These are phyloP conservation scores for Solanum peruvianum DNA, from an alignment of 257 asterid genomes.

Conservation along the genomic window DNA sequence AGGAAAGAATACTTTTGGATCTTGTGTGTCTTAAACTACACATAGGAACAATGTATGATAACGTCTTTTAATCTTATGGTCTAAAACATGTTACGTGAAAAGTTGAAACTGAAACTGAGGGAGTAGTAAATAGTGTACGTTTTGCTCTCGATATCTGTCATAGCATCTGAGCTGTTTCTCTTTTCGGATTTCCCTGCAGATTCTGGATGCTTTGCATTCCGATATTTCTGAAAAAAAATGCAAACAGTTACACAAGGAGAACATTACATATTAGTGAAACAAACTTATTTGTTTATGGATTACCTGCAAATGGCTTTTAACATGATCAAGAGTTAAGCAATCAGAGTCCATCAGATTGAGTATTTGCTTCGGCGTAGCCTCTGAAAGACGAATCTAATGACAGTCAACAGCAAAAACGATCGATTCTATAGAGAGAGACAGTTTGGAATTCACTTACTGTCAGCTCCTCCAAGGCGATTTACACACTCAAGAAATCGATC, in stretches of 20 bases:
- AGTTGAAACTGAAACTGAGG: not conserved
- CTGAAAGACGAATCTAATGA: constrained; percentile 19
- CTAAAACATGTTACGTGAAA: not conserved
- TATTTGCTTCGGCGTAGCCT: constrained; percentile 91
- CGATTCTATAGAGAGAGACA: not conserved
- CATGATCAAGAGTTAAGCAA: constrained; percentile 81
- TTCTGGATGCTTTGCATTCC: constrained; percentile 66
- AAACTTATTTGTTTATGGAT: too few species aligned
- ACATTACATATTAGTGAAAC: not conserved
- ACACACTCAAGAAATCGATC: constrained; percentile 75
- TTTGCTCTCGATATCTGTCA: constrained; percentile 29
- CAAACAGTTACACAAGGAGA: not conserved
- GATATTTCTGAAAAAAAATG: constrained; percentile 37
- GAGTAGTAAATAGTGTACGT: constrained; percentile 12
- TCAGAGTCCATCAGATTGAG: constrained; percentile 77
- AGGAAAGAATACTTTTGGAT: not conserved
- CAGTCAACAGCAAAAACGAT: not conserved
- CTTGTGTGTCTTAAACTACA: not conserved
- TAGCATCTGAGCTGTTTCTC: constrained; percentile 14
- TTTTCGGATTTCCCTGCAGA: constrained; percentile 43
- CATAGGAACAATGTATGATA: not conserved
- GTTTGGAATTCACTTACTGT: constrained; percentile 42
- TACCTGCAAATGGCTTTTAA: constrained; percentile 93
- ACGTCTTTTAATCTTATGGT: not conserved
- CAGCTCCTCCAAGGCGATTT: constrained; percentile 77